Conservation (phyloP, 192 early-diverging fungal species). For the Coemansia sp. region DNA sequence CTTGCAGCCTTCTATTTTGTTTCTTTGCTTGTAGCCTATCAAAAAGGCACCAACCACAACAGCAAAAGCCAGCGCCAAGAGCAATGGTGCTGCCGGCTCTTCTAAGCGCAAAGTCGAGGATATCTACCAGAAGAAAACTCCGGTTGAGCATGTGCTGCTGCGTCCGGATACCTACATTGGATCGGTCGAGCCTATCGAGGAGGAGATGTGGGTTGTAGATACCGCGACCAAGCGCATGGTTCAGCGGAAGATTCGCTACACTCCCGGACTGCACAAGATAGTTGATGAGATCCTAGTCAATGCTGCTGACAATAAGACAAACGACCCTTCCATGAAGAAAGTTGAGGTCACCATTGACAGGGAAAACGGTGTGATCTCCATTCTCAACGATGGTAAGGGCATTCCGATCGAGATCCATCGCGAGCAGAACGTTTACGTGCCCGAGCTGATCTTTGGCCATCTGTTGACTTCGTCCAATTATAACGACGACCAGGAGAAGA, state of each 20-base stretch:
- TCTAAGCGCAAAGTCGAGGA: constrained; percentile 66
- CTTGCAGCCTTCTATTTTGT: neutral
- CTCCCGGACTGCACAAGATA: constrained; percentile 95
- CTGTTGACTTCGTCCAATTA: constrained; percentile 97
- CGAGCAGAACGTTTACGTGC: constrained; percentile 87
- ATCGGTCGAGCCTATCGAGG: constrained; percentile 77
- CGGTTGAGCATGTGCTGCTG: constrained; percentile 91
- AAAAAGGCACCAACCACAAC: constrained; percentile 22
- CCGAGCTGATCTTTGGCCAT: constrained; percentile 97
- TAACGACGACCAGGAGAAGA: constrained; percentile 91
- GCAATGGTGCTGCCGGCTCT: constrained; percentile 7
- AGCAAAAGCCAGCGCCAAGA: constrained; percentile 20
- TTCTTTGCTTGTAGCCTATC: constrained; percentile 27
- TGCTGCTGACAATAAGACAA: constrained; percentile 91
- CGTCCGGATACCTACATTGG: constrained; percentile 97
- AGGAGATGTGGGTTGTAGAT: constrained; percentile 86
- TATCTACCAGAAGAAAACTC: constrained; percentile 94
- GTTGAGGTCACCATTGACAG: constrained; percentile 87
- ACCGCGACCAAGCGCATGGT: constrained; percentile 59
- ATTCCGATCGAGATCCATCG: constrained; percentile 94
- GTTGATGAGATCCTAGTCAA: constrained; percentile 99
- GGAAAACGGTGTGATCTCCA: constrained; percentile 74
- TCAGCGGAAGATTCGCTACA: constrained; percentile 68
- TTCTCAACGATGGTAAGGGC: constrained; percentile 92
- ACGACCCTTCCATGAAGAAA: constrained; percentile 83